phyloP scores from a whole-genome alignment of 2,329 filamentous ascomycete genomes.

The Domatiomyces globalis region DNA sequence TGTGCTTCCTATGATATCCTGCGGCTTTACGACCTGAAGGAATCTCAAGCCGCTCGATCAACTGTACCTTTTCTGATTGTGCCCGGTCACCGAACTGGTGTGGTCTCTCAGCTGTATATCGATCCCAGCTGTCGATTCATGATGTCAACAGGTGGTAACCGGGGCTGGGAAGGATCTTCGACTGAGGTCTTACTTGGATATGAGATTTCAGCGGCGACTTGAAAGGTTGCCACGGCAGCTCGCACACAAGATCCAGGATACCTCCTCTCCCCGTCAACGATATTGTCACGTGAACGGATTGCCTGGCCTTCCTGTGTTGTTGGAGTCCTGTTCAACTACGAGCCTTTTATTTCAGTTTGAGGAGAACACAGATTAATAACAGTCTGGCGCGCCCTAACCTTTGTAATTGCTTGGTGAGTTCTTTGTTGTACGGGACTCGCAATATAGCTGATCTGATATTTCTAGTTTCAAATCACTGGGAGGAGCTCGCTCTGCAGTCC shows the following conservation, averaged over 20 bases:
- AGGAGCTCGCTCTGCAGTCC: neutral
- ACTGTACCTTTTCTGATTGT: conserved; percentile 92
- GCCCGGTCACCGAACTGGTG: conserved; percentile 75
- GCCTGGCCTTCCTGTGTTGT: neutral
- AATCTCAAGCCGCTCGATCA: conserved; percentile 52
- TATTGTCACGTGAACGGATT: neutral
- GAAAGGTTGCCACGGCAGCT: neutral
- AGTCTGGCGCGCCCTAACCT: neutral
- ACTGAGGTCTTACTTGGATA: conserved; percentile 92
- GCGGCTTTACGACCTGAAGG: conserved; percentile 73
- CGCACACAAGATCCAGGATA: neutral
- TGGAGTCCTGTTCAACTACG: neutral
- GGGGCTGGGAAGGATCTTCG: conserved; percentile 82
- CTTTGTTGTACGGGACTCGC: neutral
- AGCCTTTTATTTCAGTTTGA: neutral
- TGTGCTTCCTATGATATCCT: conserved; percentile 84
- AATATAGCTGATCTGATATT: neutral
- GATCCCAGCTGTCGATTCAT: conserved; percentile 83
- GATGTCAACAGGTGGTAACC: conserved; percentile 78
- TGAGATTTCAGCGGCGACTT: conserved; percentile 52
- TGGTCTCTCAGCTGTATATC: conserved; percentile 72
- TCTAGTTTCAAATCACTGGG: neutral
- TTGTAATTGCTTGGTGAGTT: neutral
- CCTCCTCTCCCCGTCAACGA: too few species aligned
- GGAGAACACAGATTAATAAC: neutral